phyloP scores from a whole-genome alignment of 2,329 filamentous ascomycete species.

The Pyricularia grisea region DNA sequence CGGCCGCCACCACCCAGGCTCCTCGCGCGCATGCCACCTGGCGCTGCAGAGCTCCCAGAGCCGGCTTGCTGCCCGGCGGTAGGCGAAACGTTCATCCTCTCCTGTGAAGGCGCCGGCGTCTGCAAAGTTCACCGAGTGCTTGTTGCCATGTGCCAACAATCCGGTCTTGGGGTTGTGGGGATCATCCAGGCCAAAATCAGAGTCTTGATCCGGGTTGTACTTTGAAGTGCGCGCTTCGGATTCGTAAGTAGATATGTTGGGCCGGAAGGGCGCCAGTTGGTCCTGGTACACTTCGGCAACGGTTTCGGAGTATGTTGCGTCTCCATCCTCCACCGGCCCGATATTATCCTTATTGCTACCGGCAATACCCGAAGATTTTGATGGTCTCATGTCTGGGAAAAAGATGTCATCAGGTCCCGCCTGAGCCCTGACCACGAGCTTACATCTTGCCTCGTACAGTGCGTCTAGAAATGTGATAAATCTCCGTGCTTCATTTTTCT shows the following conservation, averaged over 20 bases:
- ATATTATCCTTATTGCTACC: background rate
- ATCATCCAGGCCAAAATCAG: slow-evolving; percentile 36
- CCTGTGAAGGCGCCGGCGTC: slow-evolving; percentile 63
- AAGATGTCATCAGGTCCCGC: slow-evolving; percentile 65
- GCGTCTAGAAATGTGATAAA: slow-evolving; percentile 77
- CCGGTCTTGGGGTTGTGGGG: slow-evolving; percentile 14
- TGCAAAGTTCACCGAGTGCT: slow-evolving; percentile 48
- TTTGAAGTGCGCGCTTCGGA: slow-evolving; percentile 30
- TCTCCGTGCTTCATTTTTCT: slow-evolving; percentile 73
- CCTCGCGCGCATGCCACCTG: slow-evolving; percentile 58
- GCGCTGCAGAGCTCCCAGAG: slow-evolving; percentile 74
- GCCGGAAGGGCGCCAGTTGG: slow-evolving; percentile 64
- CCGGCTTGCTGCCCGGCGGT: slow-evolving; percentile 66
- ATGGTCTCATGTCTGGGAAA: slow-evolving; percentile 51
- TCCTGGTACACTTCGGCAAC: slow-evolving; percentile 54
- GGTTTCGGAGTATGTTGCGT: slow-evolving; percentile 33
- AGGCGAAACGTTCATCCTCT: slow-evolving; percentile 74
- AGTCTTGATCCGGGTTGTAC: slow-evolving; percentile 49
- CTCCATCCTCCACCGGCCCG: slow-evolving; percentile 13
- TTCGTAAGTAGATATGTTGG: slow-evolving; percentile 61
- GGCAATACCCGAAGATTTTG: background rate
- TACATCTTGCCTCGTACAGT: slow-evolving; percentile 73
- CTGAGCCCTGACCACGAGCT: slow-evolving; percentile 59
- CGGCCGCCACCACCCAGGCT: slow-evolving; percentile 59
- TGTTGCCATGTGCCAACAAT: background rate